Conservation (phyloP, 2,329 filamentous ascomycete species). For the Delphinella strobiligena region DNA sequence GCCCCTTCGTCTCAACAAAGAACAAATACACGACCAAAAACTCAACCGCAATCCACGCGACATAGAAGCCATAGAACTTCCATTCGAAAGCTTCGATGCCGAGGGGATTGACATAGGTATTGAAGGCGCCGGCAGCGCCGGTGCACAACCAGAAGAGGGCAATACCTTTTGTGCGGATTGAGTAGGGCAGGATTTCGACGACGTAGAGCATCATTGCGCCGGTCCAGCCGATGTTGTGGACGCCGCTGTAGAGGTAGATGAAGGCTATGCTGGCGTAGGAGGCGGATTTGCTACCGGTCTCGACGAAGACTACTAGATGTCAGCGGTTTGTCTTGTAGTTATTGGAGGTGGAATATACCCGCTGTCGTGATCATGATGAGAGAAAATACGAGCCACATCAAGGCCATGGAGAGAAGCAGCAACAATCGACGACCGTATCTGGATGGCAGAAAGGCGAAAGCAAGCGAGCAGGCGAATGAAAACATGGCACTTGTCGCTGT, state of each 20-base stretch:
- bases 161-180: constrained; percentile 46
- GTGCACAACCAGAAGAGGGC: constrained; percentile 8
- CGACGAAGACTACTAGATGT: no score
- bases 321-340: no score
- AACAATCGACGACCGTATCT: no score
- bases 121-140: constrained; percentile 16
- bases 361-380: no score
- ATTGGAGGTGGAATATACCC: no score
- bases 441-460: no score
- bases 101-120: constrained; percentile 24
- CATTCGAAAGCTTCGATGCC: constrained; percentile 16
- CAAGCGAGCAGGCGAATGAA: no score
- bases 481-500: no score
- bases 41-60: constrained; percentile 21
- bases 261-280: no score
- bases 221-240: constrained; percentile 25
- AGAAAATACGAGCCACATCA: no score
- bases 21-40: constrained; percentile 20
- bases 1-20: constrained; percentile 32
- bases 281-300: no score
- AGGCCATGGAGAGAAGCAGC: no score
- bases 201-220: not conserved
- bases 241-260: constrained; percentile 31
- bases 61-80: constrained; percentile 22
- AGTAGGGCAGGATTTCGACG: constrained; percentile 40